Conservation (phyloP, 2,329 filamentous ascomycete genomes). For the Cladosporium cucumerinum region DNA sequence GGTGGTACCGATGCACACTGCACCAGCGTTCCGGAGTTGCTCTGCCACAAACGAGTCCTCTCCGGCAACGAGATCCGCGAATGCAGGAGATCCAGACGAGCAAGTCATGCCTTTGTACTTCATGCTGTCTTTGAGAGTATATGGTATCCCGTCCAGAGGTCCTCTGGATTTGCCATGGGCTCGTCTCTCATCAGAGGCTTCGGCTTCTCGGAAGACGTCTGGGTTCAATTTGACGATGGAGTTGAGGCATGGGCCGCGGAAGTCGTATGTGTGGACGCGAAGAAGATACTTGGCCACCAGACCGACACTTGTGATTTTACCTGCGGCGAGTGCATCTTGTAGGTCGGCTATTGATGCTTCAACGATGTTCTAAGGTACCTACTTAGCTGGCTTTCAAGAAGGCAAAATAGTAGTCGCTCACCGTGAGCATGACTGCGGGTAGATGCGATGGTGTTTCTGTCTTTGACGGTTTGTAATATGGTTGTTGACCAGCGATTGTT, state of each 20-base stretch:
- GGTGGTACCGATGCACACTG: conserved; percentile 53
- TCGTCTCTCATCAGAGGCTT: conserved; percentile 46
- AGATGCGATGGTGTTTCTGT: not conserved
- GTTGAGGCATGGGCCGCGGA: conserved; percentile 42
- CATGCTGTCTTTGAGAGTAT: conserved; percentile 57
- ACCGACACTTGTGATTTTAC: conserved; percentile 44
- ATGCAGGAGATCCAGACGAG: conserved; percentile 54
- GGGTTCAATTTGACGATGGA: conserved; percentile 50
- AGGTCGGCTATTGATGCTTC: conserved; percentile 49
- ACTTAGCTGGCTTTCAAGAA: conserved; percentile 1
- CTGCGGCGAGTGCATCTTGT: conserved; percentile 40
- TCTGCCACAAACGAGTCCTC: conserved; percentile 53
- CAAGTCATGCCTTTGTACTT: conserved; percentile 53
- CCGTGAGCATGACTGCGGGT: not conserved
- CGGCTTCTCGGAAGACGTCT: conserved; percentile 46
- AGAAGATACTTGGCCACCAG: conserved; percentile 46
- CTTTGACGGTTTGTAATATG: not conserved
- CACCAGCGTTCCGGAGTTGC: conserved; percentile 48
- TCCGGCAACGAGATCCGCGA: conserved; percentile 48
- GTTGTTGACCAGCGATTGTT: not conserved
- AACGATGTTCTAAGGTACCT: conserved; percentile 37
- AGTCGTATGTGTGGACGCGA: conserved; percentile 49
- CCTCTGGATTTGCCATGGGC: conserved; percentile 36
- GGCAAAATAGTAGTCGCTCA: not conserved
- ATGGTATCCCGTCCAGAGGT: conserved; percentile 56